Conservation (phyloP, 2,329 filamentous ascomycete species). For the Calonectria hawksworthii region DNA sequence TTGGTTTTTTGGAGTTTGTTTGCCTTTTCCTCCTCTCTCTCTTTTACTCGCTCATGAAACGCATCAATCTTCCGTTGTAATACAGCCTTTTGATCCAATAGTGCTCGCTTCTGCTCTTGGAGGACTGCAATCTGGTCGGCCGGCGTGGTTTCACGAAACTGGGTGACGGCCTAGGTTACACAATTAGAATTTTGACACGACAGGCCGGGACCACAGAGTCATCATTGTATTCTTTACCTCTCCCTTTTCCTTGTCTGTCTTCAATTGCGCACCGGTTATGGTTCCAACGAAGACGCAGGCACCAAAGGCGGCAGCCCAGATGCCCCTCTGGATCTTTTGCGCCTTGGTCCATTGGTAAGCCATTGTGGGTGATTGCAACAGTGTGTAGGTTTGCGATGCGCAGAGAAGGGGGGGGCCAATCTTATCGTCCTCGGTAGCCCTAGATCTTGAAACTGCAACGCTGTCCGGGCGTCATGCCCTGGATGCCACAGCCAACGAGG, state of each 20-base stretch:
- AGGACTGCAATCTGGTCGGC: conserved; percentile 62
- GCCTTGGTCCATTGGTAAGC: conserved; percentile 46
- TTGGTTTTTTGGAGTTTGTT: conserved; percentile 35
- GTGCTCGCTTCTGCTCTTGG: conserved; percentile 56
- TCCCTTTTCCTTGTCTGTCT: conserved; percentile 62
- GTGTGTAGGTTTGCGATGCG: conserved; percentile 39
- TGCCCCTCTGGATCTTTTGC: conserved; percentile 51
- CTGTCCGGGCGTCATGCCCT: conserved; percentile 37
- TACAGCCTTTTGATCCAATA: conserved; percentile 55
- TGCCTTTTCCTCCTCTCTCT: conserved; percentile 50
- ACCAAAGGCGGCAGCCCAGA: conserved; percentile 60
- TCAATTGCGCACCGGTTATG: conserved; percentile 64
- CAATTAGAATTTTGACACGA: not conserved
- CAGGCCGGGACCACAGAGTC: not conserved
- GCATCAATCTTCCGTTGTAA: conserved; percentile 59
- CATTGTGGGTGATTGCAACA: conserved; percentile 23
- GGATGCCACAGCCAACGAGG: conserved; percentile 12
- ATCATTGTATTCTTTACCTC: conserved; percentile 49
- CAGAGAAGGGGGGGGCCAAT: not conserved
- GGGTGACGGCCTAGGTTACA: conserved; percentile 47
- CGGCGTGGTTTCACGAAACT: conserved; percentile 55
- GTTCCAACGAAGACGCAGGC: conserved; percentile 62
- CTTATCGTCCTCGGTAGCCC: conserved; percentile 42
- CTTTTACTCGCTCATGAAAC: conserved; percentile 56
- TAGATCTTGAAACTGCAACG: conserved; percentile 40